Base-by-base conservation (phyloP, 2,329 filamentous ascomycete species). In the Akanthomyces uredinophilus region DNA sequence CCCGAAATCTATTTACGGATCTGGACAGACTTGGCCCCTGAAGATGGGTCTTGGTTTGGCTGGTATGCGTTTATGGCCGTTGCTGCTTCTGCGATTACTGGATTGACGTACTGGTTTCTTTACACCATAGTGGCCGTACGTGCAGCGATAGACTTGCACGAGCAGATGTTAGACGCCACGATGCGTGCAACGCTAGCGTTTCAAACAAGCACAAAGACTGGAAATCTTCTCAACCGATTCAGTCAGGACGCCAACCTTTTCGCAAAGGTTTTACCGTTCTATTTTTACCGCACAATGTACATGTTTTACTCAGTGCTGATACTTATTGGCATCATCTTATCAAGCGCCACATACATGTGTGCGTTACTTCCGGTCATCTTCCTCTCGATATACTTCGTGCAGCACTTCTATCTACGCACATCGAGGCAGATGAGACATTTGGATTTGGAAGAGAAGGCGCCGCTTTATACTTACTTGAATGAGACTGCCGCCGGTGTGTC, bases 361-460 rank as follows among this genome's bases (percentile, higher is more conserved):
- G 69, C 80, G 1, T 75, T 74, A 0, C 72, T 85, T 18, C 83
- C 83, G 0, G 62, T 78, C 3, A 63, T 62, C 1, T 7, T 68
- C 4, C 4, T 66, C 2, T 58, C 66, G 1, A 57, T 73, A 8
- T 68, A 63, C 35, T 22, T 68, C 2, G 46, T 73, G 6, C 71
- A 74, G 32, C 66, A 65, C 27, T 70, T 67, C 49, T 73, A 73
- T 58, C 68, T 74, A 1, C 64, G 67, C 0, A 74, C 73, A 1
- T 74, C 73, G 1, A 65, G 70, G 0, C 72, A 74, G 52, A 59
- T 72, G 4, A 66, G 71, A 18, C 63, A 71, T 1, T 65, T 73
- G 1, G 71, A 71, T 20, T 66, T 73, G 11, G 70, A 73, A 54
- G 66, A 68, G 37, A 71, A 71, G 29, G 68, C 70, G 1, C 71